These are phyloP conservation scores for Colletotrichum tropicale DNA, from an alignment of 2,329 filamentous ascomycete species.

Conservation along the genomic window DNA sequence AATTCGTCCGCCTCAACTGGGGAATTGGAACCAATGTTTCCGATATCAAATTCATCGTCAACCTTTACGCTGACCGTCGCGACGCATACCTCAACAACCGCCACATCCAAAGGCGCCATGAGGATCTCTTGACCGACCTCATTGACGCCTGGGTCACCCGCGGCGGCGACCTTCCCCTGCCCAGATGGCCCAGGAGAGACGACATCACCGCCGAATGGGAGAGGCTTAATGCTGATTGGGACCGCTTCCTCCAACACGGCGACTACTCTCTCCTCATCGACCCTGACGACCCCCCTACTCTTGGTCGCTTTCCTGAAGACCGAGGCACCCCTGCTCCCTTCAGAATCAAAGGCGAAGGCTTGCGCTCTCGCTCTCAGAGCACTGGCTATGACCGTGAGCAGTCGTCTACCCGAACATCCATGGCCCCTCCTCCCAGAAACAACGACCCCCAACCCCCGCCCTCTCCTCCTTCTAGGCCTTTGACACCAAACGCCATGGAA, in stretches of 20 bases:
- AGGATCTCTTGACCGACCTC: slow-evolving; percentile 2
- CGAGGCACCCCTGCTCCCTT: background rate
- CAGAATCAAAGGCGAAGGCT: background rate
- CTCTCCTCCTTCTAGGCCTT: background rate
- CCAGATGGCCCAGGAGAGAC: background rate
- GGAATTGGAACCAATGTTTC: no score
- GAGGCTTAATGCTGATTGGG: background rate
- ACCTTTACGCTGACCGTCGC: background rate
- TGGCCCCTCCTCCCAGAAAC: background rate
- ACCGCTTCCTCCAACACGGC: background rate
- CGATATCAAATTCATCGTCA: background rate
- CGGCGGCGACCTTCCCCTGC: background rate
- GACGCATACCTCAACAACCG: background rate
- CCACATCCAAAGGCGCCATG: background rate
- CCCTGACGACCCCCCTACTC: background rate
- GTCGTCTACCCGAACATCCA: background rate
- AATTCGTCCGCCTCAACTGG: background rate
- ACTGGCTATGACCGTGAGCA: background rate
- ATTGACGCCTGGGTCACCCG: slow-evolving; percentile 2
- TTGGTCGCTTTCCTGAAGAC: background rate
- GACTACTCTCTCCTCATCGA: background rate
- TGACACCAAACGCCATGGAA: background rate
- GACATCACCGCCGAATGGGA: background rate
- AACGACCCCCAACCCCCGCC: background rate
- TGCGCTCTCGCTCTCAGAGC: background rate